Evolutionary conservation across 1,284 basidiomycete genomes (phyloP).

Genomic region (Puccinia novopanici): DNA sequence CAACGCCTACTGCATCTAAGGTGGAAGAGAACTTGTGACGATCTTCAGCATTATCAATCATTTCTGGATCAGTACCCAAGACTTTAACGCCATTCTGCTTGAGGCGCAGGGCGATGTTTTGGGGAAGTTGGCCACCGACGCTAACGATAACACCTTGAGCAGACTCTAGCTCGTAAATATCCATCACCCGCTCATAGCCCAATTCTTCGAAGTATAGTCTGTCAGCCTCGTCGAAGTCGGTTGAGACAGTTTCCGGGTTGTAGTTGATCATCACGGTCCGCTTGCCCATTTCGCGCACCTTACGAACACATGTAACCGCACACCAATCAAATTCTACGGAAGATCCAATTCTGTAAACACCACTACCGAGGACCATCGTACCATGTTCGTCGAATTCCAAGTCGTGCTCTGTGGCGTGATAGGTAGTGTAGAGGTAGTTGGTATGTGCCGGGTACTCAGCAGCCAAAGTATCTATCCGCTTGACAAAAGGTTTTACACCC

Average conservation of each 20-base stretch:
- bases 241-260: constrained; percentile 98
- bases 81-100: constrained; percentile 89
- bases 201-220: constrained; percentile 98
- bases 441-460: constrained; percentile 99
- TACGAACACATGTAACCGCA: constrained; percentile 93
- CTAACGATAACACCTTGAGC: constrained; percentile 92
- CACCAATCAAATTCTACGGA: constrained; percentile 99
- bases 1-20: constrained; percentile 89
- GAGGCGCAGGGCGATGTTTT: constrained; percentile 96
- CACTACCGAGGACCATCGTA: constrained; percentile 98
- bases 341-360: constrained; percentile 96
- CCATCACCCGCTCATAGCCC: constrained; percentile 97
- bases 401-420: constrained; percentile 95
- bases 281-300: constrained; percentile 85
- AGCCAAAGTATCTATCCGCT: constrained; percentile 97
- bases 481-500: constrained; percentile 92
- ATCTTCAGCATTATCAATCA: constrained; percentile 97
- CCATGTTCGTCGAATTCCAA: constrained; percentile 94
- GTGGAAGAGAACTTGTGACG: constrained; percentile 98
- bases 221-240: constrained; percentile 99
- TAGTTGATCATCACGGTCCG: constrained; percentile 99
- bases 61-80: constrained; percentile 90
- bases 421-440: constrained; percentile 99
- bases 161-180: constrained; percentile 96
- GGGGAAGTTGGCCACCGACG: constrained; percentile 95